Evolutionary conservation across 257 asterid genomes (phyloP).

Genomic region (Lantana camara): DNA sequence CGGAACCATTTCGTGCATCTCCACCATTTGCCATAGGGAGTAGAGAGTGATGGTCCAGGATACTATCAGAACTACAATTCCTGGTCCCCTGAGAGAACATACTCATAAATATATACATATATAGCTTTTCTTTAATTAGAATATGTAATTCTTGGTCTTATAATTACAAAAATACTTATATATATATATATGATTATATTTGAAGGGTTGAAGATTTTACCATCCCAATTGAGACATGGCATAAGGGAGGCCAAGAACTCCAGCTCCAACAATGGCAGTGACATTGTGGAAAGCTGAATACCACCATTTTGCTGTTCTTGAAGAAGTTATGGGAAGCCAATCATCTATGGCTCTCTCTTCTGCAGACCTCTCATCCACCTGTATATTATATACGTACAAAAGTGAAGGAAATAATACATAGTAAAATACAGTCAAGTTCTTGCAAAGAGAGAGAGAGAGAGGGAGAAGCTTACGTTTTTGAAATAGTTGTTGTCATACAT

Average conservation of each 20-base stretch:
- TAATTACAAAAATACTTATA: no score
- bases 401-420: no score
- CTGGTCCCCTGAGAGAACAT: conserved; percentile 44
- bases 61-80: conserved; percentile 33
- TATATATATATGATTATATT: no score
- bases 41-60: conserved; percentile 53
- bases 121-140: no score
- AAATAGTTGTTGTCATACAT: no score
- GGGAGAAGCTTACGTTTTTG: no score
- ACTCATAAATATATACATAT: neutral
- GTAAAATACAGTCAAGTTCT: no score
- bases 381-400: no score
- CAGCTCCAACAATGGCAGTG: conserved; percentile 50
- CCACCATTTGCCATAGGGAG: conserved; percentile 60
- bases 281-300: conserved; percentile 55
- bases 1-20: conserved; percentile 54
- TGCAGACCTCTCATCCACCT: conserved; percentile 37
- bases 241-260: conserved; percentile 48
- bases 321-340: conserved; percentile 49
- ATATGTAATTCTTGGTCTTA: no score
- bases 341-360: conserved; percentile 41
- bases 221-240: conserved; percentile 52
- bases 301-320: conserved; percentile 55
- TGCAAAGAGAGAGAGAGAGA: no score
- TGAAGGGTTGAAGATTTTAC: no score